These are phyloP conservation scores for Scutellaria baicalensis DNA, from an alignment of 257 asterid species.

Conservation along the genomic window DNA sequence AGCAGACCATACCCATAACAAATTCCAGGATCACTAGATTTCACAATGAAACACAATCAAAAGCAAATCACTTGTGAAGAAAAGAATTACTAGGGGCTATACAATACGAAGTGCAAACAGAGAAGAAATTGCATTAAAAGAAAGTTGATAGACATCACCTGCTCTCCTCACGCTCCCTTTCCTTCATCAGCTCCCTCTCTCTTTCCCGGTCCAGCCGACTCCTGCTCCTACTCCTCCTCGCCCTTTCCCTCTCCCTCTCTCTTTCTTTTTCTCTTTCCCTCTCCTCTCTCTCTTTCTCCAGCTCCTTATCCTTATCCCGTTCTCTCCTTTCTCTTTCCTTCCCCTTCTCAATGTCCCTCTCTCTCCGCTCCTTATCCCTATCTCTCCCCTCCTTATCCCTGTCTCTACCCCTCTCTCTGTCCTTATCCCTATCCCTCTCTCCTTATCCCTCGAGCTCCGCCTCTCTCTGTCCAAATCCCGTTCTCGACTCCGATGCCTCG, in stretches of 20 bases:
- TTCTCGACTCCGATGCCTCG: conserved; percentile 53
- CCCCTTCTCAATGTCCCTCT: conserved; percentile 27
- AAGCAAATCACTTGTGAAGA: background rate
- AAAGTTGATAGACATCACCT: conserved; percentile 48
- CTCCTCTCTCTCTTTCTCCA: too few relatives aligned
- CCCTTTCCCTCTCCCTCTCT: conserved; percentile 17
- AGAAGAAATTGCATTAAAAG: background rate
- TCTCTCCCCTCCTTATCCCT: conserved; percentile 21
- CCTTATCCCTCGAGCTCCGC: conserved; percentile 42
- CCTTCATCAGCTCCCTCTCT: conserved; percentile 57
- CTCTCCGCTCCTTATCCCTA: conserved; percentile 35
- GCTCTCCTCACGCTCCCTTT: conserved; percentile 80
- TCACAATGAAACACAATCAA: conserved; percentile 1
- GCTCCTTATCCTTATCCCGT: conserved; percentile 24
- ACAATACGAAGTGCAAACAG: background rate
- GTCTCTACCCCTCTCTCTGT: too few relatives aligned
- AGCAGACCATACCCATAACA: background rate
- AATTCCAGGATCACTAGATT: background rate
- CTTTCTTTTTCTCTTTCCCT: too few relatives aligned
- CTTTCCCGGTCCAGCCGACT: conserved; percentile 65
- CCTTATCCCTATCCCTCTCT: conserved; percentile 35
- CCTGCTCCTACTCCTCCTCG: conserved; percentile 58
- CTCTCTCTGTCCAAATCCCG: conserved; percentile 46
- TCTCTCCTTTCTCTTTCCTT: conserved; percentile 30
- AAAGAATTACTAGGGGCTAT: background rate